Conservation (phyloP, 768 basidiomycete species). For the Boletus coccyginus region DNA sequence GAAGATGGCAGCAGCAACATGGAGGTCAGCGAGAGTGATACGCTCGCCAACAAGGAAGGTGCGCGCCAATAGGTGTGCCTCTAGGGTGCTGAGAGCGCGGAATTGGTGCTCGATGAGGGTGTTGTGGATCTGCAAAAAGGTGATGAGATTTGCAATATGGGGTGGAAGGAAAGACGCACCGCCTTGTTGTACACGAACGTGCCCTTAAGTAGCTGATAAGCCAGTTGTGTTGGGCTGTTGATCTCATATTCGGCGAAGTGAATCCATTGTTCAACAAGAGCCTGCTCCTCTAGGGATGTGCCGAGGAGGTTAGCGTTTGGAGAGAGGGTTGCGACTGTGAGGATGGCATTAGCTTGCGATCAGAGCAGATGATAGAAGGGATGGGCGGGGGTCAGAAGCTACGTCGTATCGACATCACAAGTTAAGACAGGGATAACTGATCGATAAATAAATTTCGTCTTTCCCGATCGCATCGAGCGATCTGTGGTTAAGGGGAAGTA, state of each 20-base stretch:
- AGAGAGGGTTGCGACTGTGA: conserved; percentile 68
- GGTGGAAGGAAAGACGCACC: conserved; percentile 39
- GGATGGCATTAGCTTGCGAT: conserved; percentile 13
- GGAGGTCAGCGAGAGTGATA: conserved; percentile 89
- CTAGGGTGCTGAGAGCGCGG: conserved; percentile 62
- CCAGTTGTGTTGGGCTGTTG: conserved; percentile 34
- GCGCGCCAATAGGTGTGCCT: conserved; percentile 67
- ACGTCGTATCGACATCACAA: conserved; percentile 46
- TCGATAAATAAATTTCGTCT: conserved; percentile 33
- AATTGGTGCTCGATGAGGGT: conserved; percentile 49
- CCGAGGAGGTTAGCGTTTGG: conserved; percentile 83
- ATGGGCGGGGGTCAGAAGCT: conserved; percentile 7
- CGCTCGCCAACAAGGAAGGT: conserved; percentile 95
- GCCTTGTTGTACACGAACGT: conserved; percentile 79
- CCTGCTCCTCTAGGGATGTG: conserved; percentile 57
- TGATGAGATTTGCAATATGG: neutral
- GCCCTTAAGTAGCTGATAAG: conserved; percentile 45
- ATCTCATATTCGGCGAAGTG: conserved; percentile 73
- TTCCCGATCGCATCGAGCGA: conserved; percentile 15
- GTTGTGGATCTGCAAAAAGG: conserved; percentile 52
- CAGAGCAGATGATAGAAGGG: conserved; percentile 1
- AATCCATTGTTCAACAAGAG: conserved; percentile 83
- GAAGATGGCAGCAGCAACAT: conserved; percentile 57
- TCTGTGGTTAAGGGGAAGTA: conserved; percentile 5
- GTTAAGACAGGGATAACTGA: conserved; percentile 79